Evolutionary conservation across 2,329 filamentous ascomycete species (phyloP).

Genomic region (Monilinia aucupariae): DNA sequence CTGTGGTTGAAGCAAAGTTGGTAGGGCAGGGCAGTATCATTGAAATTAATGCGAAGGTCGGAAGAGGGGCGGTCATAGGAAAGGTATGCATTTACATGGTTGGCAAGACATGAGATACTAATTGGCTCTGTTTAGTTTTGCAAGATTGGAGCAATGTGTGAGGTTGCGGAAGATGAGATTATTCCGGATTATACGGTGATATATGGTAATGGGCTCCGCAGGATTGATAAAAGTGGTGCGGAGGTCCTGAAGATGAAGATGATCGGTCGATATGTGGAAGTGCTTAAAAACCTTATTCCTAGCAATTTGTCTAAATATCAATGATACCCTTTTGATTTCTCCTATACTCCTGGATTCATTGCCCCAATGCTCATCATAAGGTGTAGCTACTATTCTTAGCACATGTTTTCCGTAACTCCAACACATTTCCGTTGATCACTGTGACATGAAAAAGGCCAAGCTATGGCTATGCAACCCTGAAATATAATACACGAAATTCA

Average conservation of each 20-base stretch:
- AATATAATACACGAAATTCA: slow-evolving; percentile 31
- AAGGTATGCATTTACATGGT: slow-evolving; percentile 43
- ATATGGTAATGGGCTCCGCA: slow-evolving; percentile 57
- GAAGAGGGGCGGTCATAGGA: slow-evolving; percentile 56
- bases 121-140: slow-evolving; percentile 48
- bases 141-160: slow-evolving; percentile 61
- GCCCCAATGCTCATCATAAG: slow-evolving; percentile 1
- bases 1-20: slow-evolving; percentile 49
- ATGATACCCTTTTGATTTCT: slow-evolving; percentile 21
- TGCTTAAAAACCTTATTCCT: slow-evolving; percentile 60
- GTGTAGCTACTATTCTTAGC: slow-evolving; percentile 14
- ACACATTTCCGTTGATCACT: not conserved
- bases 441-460: slow-evolving; percentile 28
- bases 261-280: slow-evolving; percentile 62
- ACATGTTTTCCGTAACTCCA: slow-evolving; percentile 16
- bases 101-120: not conserved
- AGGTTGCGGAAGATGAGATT: slow-evolving; percentile 51
- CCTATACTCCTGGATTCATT: slow-evolving; percentile 8
- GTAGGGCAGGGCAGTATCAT: slow-evolving; percentile 52
- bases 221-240: slow-evolving; percentile 55
- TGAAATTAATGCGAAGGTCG: slow-evolving; percentile 55
- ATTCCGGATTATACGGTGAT: slow-evolving; percentile 65
- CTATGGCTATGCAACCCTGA: slow-evolving; percentile 26
- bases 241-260: slow-evolving; percentile 58
- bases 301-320: slow-evolving; percentile 44